These are phyloP conservation scores for Ogataea glucozyma DNA, from an alignment of 805 yeast species.

Conservation along the genomic window DNA sequence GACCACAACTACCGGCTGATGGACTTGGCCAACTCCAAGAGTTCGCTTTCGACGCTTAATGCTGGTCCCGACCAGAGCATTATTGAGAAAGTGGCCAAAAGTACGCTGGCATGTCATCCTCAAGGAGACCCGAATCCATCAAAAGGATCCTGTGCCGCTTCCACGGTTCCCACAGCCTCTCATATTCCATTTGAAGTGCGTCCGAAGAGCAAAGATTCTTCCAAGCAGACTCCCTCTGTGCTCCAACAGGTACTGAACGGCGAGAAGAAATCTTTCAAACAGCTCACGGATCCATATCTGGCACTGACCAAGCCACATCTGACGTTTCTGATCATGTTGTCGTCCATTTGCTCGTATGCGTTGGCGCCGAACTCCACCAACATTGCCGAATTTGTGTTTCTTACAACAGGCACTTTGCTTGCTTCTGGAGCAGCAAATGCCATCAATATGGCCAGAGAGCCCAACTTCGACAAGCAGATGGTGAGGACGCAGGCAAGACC, in stretches of 20 bases:
- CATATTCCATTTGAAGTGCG: slow-evolving; percentile 60
- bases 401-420: slow-evolving; percentile 83
- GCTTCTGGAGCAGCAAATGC: slow-evolving; percentile 96
- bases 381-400: slow-evolving; percentile 62
- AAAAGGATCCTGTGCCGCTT: not conserved
- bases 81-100: slow-evolving; percentile 44
- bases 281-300: slow-evolving; percentile 59
- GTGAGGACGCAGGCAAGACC: slow-evolving; percentile 86
- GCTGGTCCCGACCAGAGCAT: slow-evolving; percentile 17
- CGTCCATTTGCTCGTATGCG: slow-evolving; percentile 93
- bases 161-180: slow-evolving; percentile 5
- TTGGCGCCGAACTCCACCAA: slow-evolving; percentile 83
- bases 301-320: slow-evolving; percentile 89
- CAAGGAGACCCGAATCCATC: too few relatives aligned
- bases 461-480: slow-evolving; percentile 85
- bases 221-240: slow-evolving; percentile 16
- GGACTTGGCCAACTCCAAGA: slow-evolving; percentile 10
- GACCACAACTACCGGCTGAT: slow-evolving; percentile 30
- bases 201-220: slow-evolving; percentile 32
- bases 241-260: slow-evolving; percentile 28
- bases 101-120: slow-evolving; percentile 48
- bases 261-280: slow-evolving; percentile 35
- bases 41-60: slow-evolving; percentile 6
- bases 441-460: slow-evolving; percentile 95
- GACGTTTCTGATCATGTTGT: slow-evolving; percentile 82